phyloP scores from a whole-genome alignment of 2,329 filamentous ascomycete species.

The Colletotrichum spinosum region DNA sequence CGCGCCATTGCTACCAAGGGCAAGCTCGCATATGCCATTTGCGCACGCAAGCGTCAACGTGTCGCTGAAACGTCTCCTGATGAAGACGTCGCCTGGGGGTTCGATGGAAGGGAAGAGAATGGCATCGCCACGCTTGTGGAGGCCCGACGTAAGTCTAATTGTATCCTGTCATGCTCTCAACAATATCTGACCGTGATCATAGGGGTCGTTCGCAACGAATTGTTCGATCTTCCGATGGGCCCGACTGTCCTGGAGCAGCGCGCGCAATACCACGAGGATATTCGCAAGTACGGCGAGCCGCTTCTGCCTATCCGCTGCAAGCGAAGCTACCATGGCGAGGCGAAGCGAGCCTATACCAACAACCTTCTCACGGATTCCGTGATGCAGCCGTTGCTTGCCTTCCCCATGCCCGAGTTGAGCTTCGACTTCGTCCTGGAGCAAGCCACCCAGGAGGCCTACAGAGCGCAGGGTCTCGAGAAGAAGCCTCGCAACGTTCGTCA shows the following conservation, averaged over 20 bases:
- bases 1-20: conserved; percentile 18
- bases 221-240: conserved; percentile 17
- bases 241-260: conserved; percentile 19
- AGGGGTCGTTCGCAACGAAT: conserved; percentile 24
- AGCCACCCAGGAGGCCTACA: conserved; percentile 24
- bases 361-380: conserved; percentile 27
- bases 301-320: conserved; percentile 3
- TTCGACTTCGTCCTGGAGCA: conserved; percentile 30
- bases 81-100: conserved; percentile 16
- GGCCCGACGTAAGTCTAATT: conserved; percentile 19
- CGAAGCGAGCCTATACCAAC: conserved; percentile 31
- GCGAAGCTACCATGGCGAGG: conserved; percentile 22
- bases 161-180: too few species aligned
- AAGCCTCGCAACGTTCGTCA: conserved; percentile 26
- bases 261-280: conserved; percentile 14
- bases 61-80: not conserved
- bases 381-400: conserved; percentile 24
- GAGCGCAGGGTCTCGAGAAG: conserved; percentile 15
- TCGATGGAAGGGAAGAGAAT: conserved; percentile 14
- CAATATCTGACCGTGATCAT: not conserved
- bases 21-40: conserved; percentile 19
- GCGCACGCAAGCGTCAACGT: conserved; percentile 29
- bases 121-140: conserved; percentile 22
- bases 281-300: conserved; percentile 23
- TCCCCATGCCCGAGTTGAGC: conserved; percentile 30